These are phyloP conservation scores for Gossypium ekmanianum DNA, from an alignment of 345 rosid genomes.

Conservation along the genomic window DNA sequence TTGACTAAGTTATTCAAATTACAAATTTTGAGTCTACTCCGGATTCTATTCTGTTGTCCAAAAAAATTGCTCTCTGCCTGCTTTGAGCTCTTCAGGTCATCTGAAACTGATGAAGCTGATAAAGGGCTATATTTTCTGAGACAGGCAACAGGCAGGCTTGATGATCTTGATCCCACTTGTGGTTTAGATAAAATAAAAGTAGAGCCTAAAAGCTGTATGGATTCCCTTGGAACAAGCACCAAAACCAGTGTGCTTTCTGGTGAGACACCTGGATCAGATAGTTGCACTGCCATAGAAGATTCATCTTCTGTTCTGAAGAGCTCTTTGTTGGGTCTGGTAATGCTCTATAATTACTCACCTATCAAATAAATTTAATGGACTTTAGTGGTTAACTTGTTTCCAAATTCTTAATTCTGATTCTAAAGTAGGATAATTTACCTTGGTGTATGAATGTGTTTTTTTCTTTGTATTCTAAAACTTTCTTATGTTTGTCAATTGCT, in stretches of 20 bases:
- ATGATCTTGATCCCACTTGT: conserved; percentile 29
- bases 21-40: conserved; percentile 50
- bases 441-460: conserved; percentile 4
- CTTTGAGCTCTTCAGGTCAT: conserved; percentile 60
- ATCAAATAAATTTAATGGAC: not conserved
- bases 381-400: not conserved
- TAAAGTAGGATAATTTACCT: not conserved
- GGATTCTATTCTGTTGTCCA: conserved; percentile 62
- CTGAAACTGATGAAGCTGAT: conserved; percentile 49
- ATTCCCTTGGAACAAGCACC: conserved; percentile 34
- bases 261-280: conserved; percentile 29
- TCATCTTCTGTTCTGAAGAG: conserved; percentile 32
- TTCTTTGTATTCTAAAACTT: not conserved
- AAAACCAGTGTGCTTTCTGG: conserved; percentile 27
- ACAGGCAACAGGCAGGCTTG: conserved; percentile 49
- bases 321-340: conserved; percentile 83
- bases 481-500: conserved; percentile 13
- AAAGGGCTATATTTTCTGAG: conserved; percentile 57
- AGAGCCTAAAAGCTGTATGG: conserved; percentile 35
- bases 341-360: conserved; percentile 11
- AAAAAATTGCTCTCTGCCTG: conserved; percentile 65
- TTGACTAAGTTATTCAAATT: conserved; percentile 56
- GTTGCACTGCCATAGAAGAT: conserved; percentile 29
- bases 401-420: not conserved
- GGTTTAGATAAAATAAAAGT: conserved; percentile 26